These are phyloP conservation scores for Hyphodiscus sp. DNA, from an alignment of 2,329 filamentous ascomycete species.

Conservation along the genomic window DNA sequence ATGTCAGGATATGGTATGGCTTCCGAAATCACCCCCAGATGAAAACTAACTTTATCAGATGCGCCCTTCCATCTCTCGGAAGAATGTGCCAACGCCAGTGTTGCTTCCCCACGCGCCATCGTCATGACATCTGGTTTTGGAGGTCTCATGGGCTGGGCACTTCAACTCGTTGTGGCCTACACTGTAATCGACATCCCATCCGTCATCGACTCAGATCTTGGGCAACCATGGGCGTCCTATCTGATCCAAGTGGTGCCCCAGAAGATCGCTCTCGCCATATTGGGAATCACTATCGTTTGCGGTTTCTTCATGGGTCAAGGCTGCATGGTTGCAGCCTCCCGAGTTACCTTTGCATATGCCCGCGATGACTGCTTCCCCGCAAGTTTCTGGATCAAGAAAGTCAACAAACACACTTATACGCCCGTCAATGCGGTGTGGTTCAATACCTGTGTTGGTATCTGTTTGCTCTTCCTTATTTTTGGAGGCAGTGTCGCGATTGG, in stretches of 20 bases:
- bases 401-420: conserved; percentile 52
- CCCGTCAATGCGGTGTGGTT: conserved; percentile 64
- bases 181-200: conserved; percentile 55
- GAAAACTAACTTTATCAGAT: conserved; percentile 29
- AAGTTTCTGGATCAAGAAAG: conserved; percentile 50
- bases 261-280: conserved; percentile 50
- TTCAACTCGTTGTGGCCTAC: conserved; percentile 67
- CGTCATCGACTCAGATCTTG: conserved; percentile 53
- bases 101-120: conserved; percentile 66
- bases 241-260: conserved; percentile 57
- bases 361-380: conserved; percentile 60
- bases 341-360: conserved; percentile 64
- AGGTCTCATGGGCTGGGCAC: conserved; percentile 62
- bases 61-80: conserved; percentile 67
- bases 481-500: conserved; percentile 53
- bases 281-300: conserved; percentile 56
- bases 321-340: conserved; percentile 57
- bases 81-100: conserved; percentile 66
- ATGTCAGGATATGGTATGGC: conserved; percentile 52
- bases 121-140: conserved; percentile 62
- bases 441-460: conserved; percentile 50
- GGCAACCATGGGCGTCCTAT: conserved; percentile 63
- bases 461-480: conserved; percentile 56
- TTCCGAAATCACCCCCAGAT: not conserved
- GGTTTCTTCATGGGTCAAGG: conserved; percentile 66